phyloP scores from a whole-genome alignment of 768 basidiomycete species.

The Hericium rajendrae region DNA sequence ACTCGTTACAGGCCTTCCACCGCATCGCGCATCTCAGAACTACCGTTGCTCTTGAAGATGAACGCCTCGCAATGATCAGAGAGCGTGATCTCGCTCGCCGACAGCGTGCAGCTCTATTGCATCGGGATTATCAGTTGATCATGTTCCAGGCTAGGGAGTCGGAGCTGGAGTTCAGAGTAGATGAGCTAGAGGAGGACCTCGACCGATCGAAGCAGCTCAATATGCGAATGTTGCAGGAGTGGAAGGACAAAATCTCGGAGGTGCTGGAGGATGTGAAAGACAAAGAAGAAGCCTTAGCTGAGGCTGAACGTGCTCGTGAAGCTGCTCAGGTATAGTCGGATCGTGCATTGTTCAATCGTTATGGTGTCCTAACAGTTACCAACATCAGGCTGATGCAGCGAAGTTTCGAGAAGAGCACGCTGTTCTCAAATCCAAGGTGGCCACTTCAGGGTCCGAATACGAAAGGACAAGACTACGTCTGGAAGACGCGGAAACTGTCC shows the following conservation, averaged over 20 bases:
- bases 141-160: slow-evolving; percentile 56
- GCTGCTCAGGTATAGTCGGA: slow-evolving; percentile 19
- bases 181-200: slow-evolving; percentile 40
- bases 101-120: slow-evolving; percentile 50
- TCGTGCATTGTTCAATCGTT: slow-evolving; percentile 15
- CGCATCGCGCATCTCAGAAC: slow-evolving; percentile 56
- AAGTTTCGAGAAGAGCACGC: slow-evolving; percentile 41
- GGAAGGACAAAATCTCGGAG: slow-evolving; percentile 37
- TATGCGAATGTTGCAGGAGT: slow-evolving; percentile 26
- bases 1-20: slow-evolving; percentile 52
- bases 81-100: slow-evolving; percentile 43
- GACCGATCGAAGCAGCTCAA: slow-evolving; percentile 15
- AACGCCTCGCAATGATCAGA: slow-evolving; percentile 38
- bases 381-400: slow-evolving; percentile 29
- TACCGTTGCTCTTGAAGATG: slow-evolving; percentile 43
- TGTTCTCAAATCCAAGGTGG: slow-evolving; percentile 36
- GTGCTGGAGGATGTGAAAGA: slow-evolving; percentile 33
- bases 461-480: slow-evolving; percentile 49
- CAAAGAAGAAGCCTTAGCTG: slow-evolving; percentile 25
- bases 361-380: neutral
- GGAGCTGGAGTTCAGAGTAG: slow-evolving; percentile 46
- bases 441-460: slow-evolving; percentile 40
- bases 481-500: slow-evolving; percentile 43
- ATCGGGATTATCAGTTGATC: slow-evolving; percentile 59
- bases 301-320: slow-evolving; percentile 16